These are phyloP conservation scores for Elasticomyces elasticus DNA, from an alignment of 495 filamentous ascomycete genomes.

Conservation along the genomic window DNA sequence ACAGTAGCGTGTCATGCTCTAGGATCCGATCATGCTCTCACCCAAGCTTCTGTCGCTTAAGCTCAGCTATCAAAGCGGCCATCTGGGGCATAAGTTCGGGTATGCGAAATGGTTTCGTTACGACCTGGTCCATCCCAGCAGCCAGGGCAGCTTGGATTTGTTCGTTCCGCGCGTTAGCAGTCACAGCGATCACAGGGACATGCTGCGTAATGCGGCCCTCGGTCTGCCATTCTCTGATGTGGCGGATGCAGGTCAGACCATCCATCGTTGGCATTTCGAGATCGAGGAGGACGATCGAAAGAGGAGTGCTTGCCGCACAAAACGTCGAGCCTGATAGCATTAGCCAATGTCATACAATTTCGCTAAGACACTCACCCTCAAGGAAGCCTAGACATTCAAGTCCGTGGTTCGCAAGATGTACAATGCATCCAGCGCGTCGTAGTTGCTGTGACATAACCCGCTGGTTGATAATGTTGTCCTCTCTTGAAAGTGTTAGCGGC, in stretches of 20 bases:
- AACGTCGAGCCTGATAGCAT: conserved; percentile 30
- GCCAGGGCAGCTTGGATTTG: conserved; percentile 54
- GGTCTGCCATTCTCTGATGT: conserved; percentile 53
- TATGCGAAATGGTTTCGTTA: conserved; percentile 72
- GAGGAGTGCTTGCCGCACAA: conserved; percentile 18
- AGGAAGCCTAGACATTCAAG: conserved; percentile 60
- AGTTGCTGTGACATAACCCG: conserved; percentile 56
- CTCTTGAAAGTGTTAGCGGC: conserved; percentile 54
- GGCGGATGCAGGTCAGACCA: conserved; percentile 55
- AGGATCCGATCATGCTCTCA: conserved; percentile 2
- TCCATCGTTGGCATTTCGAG: conserved; percentile 84
- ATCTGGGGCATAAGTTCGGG: conserved; percentile 61
- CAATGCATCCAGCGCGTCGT: conserved; percentile 49
- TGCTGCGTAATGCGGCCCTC: conserved; percentile 41
- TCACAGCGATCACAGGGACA: conserved; percentile 66
- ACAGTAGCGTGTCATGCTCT: not conserved
- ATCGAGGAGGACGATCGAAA: conserved; percentile 66
- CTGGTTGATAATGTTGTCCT: conserved; percentile 73
- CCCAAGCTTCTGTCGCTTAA: not conserved
- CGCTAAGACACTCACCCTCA: conserved; percentile 22
- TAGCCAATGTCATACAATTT: not conserved
- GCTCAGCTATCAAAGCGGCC: conserved; percentile 22
- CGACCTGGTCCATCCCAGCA: conserved; percentile 72
- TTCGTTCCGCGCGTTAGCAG: conserved; percentile 61
- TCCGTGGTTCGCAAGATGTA: conserved; percentile 63